These are phyloP conservation scores for Paecilomyces sp. DNA, from an alignment of 2,329 filamentous ascomycete genomes.

Conservation along the genomic window DNA sequence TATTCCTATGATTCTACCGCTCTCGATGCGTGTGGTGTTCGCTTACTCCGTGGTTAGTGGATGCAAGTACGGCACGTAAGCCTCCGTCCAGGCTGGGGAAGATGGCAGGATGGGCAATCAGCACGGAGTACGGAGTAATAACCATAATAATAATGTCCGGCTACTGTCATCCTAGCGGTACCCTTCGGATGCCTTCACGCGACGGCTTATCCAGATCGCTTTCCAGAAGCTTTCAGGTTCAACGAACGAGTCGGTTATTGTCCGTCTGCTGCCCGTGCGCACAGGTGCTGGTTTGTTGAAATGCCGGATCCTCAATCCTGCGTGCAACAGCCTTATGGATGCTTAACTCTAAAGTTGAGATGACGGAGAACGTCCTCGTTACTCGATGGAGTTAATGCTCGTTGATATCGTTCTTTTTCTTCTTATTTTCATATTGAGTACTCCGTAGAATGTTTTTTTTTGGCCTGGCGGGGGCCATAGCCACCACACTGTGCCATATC, in stretches of 20 bases:
- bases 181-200: not conserved
- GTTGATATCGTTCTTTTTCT: too few relatives aligned
- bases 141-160: not conserved
- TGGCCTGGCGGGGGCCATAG: not conserved
- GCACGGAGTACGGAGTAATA: too few relatives aligned
- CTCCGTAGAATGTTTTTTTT: not conserved
- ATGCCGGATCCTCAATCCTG: not conserved
- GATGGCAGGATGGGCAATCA: not conserved
- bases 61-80: not conserved
- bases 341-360: not conserved
- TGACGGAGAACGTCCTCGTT: not conserved
- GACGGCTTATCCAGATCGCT: not conserved
- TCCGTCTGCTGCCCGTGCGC: not conserved
- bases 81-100: not conserved
- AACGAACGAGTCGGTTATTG: not conserved
- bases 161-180: not conserved
- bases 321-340: not conserved
- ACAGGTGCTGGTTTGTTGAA: not conserved
- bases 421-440: too few relatives aligned
- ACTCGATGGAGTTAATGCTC: too few relatives aligned
- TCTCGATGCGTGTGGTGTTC: too few relatives aligned
- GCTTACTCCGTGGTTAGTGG: too few relatives aligned
- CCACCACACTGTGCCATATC: not conserved
- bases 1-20: too few relatives aligned
- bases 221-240: not conserved